Evolutionary conservation across 768 basidiomycete genomes (phyloP), one percentile per base, ranked within the genome.

Genomic region (Pisolithus marmoratus): DNA sequence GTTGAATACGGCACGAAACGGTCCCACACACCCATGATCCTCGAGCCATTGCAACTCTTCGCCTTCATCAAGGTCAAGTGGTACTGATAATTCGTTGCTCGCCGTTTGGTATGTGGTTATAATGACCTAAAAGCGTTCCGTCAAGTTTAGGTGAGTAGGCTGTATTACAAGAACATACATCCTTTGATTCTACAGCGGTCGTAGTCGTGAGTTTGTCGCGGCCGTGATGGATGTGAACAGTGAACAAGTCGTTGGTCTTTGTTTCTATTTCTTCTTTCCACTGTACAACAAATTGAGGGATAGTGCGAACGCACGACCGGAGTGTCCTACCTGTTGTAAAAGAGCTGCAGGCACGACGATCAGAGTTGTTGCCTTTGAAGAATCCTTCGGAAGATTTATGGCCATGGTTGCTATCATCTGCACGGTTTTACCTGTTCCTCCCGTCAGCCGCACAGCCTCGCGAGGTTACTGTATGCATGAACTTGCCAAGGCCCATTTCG

Each of bases 371-470:
- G 81, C 80, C 69, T 41, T 20, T 55, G 72, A 66, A 17, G 79
- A 78, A 26, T 78, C 58, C 0, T 62, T 61, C 1, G 87, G 82
- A 59, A 74, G 74, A 58, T 90, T 87, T 61, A 75, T 75, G 19
- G 76, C 80, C 81, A 91, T 89, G 0, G 82, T 80, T 3, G 88
- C 88, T 44, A 91, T 88, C 80, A 85, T 84, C 62, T 88, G 85
- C 2, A 88, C 81, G 8, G 85, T 87, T 69, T 88, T 86, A 3
- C 82, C 80, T 78, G 46, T 20, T 11, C n/a, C 43, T n/a, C 43
- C 9, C 11, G 43, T 45, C 27, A 45, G 43, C 26, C 24, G 26
- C 1, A 15, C 43, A 19, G 5, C 2, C 23, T 27, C 43, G 11
- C 41, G 22, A 22, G 22, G 15, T 7, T 17, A 45, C 27, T 12